Evolutionary conservation across 1,284 basidiomycete genomes (phyloP).

Genomic region (Anthracocystis walkeri): DNA sequence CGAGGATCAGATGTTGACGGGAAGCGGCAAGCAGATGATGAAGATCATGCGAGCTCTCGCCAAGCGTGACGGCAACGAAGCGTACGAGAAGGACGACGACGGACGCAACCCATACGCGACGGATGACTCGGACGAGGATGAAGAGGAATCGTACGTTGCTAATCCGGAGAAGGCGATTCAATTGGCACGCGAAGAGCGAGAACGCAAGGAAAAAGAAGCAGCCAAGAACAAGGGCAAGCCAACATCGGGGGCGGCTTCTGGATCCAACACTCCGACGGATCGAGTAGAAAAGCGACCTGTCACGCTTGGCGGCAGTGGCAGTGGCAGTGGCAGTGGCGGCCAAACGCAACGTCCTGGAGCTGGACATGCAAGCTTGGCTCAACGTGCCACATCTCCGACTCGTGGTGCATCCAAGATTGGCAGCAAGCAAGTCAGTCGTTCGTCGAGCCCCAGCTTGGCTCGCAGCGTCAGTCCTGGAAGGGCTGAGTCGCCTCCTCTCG

Average conservation of each 20-base stretch:
- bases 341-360: conserved; percentile 51
- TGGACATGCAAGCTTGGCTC: conserved; percentile 56
- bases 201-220: conserved; percentile 51
- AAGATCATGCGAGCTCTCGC: conserved; percentile 68
- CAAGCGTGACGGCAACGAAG: conserved; percentile 64
- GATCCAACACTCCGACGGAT: conserved; percentile 45
- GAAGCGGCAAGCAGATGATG: conserved; percentile 68
- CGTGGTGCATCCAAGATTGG: conserved; percentile 47
- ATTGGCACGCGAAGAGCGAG: conserved; percentile 65
- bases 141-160: conserved; percentile 63
- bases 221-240: conserved; percentile 46
- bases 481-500: conserved; percentile 41
- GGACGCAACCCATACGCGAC: conserved; percentile 65
- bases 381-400: conserved; percentile 55
- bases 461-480: conserved; percentile 35
- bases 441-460: conserved; percentile 37
- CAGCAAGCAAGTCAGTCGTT: conserved; percentile 53
- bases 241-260: conserved; percentile 24
- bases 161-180: conserved; percentile 68
- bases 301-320: conserved; percentile 1
- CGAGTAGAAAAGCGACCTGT: conserved; percentile 45
- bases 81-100: conserved; percentile 67
- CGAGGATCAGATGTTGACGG: conserved; percentile 62
- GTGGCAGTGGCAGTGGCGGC: neutral
- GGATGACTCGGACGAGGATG: conserved; percentile 65